A percentile compares a stretch with the other conserved stretches of the same genome.
These are phyloP conservation scores for Phoenix dactylifera DNA, from an alignment of 176 grass and related monocot genomes.

Conservation along the genomic window DNA sequence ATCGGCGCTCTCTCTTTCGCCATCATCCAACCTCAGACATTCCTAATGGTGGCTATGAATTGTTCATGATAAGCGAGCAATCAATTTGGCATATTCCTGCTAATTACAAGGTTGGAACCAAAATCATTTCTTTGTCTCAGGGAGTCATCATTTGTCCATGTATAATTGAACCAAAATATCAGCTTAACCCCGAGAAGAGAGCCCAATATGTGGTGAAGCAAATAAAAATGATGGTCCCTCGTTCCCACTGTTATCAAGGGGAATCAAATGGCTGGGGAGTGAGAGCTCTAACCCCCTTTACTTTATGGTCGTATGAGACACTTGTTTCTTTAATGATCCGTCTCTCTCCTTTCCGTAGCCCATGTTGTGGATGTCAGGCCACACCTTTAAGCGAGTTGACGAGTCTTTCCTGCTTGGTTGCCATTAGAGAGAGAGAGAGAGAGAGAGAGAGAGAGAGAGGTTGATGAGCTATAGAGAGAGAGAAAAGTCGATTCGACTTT, in stretches of 20 bases:
- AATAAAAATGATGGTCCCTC: neutral
- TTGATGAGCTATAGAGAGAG: neutral
- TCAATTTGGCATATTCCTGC: too few relatives aligned
- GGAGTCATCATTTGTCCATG: neutral
- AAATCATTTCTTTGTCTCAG: neutral
- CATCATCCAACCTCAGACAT: too few relatives aligned
- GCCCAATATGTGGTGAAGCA: neutral
- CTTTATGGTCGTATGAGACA: neutral
- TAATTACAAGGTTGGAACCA: too few relatives aligned
- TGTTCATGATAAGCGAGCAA: too few relatives aligned
- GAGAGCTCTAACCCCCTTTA: neutral
- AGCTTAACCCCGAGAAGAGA: neutral
- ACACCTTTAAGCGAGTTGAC: slow-evolving; percentile 7
- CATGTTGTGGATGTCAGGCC: slow-evolving; percentile 3
- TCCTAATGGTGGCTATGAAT: too few relatives aligned
- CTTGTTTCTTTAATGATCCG: slow-evolving; percentile 1
- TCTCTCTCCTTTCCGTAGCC: slow-evolving; percentile 3
- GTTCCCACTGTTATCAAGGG: neutral
- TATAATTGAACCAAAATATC: neutral
- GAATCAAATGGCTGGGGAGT: slow-evolving; percentile 1
- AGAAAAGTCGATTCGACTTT: neutral
- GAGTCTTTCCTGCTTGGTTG: neutral
- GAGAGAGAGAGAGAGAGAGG: neutral
- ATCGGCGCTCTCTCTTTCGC: too few relatives aligned
- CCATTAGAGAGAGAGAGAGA: neutral